Evolutionary conservation across 805 yeast genomes (phyloP).

Genomic region (Lachancea waltii): DNA sequence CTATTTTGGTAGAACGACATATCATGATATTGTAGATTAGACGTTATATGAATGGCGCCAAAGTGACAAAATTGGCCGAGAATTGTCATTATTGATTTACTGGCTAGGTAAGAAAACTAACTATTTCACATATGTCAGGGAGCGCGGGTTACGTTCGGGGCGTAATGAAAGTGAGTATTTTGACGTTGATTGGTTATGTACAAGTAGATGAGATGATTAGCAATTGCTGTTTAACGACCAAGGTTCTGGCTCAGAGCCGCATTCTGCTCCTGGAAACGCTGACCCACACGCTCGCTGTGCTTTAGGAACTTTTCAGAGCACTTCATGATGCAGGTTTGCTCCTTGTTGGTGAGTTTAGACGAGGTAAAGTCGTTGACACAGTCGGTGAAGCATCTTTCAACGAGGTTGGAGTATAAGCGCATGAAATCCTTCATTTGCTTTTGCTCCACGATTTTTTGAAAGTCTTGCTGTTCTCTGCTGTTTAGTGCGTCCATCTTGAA

Average conservation of each 20-base stretch:
- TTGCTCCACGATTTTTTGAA: constrained; percentile 90
- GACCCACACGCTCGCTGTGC: constrained; percentile 97
- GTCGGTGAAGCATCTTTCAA: constrained; percentile 94
- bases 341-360: constrained; percentile 75
- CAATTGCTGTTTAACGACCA: constrained; percentile 28
- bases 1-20: no score
- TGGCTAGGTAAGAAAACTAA: no score
- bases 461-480: constrained; percentile 93
- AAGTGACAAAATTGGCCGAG: no score
- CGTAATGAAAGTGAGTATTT: no score
- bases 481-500: constrained; percentile 84
- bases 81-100: no score
- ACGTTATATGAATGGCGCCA: no score
- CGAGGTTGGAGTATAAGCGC: constrained; percentile 91
- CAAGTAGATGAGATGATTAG: neutral
- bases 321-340: constrained; percentile 75
- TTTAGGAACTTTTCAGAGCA: constrained; percentile 97
- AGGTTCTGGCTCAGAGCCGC: constrained; percentile 70
- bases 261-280: constrained; percentile 97
- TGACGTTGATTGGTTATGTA: no score
- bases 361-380: constrained; percentile 99
- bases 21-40: no score
- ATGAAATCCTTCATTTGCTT: constrained; percentile 99
- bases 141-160: no score
- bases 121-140: no score